These are phyloP conservation scores for Bauhinia variegata DNA, from an alignment of 306 rosid species.

Conservation along the genomic window DNA sequence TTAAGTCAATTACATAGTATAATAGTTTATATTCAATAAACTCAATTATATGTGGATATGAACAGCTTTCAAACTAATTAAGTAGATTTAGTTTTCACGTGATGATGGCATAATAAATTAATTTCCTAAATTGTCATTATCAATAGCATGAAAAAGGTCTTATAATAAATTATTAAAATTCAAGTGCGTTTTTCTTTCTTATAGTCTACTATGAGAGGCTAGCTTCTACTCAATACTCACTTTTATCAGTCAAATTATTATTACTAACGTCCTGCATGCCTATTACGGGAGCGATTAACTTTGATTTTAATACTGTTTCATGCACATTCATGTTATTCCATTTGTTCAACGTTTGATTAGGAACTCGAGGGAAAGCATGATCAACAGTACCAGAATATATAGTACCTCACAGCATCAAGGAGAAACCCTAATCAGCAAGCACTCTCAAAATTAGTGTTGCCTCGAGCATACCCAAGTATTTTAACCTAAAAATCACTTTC, in stretches of 20 bases:
- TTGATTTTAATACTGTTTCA: slow-evolving; percentile 2
- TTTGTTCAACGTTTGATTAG: slow-evolving; percentile 29
- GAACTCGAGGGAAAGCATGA: slow-evolving; percentile 25
- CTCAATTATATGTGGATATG: too few species aligned
- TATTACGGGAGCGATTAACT: not conserved
- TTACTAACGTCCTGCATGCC: not conserved
- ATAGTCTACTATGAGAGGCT: not conserved
- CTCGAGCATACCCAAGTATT: slow-evolving; percentile 14
- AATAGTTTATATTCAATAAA: too few species aligned
- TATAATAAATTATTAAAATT: not conserved
- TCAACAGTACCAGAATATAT: not conserved
- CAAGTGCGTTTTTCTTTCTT: not conserved
- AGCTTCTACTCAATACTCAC: not conserved
- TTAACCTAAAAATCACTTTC: slow-evolving; percentile 6
- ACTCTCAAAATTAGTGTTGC: not conserved
- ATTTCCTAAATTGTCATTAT: not conserved
- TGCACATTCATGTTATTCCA: slow-evolving; percentile 13
- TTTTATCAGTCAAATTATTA: not conserved
- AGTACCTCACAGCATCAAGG: not conserved
- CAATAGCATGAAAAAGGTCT: not conserved
- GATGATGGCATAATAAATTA: not conserved
- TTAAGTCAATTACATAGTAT: not conserved
- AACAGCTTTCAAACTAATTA: too few species aligned
- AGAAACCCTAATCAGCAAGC: not conserved
- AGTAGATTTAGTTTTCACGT: not conserved